Percentiles rank a stretch among this genome's conserved stretches.
Conservation (phyloP, 768 basidiomycete genomes). For the Pleurotus djamor region DNA sequence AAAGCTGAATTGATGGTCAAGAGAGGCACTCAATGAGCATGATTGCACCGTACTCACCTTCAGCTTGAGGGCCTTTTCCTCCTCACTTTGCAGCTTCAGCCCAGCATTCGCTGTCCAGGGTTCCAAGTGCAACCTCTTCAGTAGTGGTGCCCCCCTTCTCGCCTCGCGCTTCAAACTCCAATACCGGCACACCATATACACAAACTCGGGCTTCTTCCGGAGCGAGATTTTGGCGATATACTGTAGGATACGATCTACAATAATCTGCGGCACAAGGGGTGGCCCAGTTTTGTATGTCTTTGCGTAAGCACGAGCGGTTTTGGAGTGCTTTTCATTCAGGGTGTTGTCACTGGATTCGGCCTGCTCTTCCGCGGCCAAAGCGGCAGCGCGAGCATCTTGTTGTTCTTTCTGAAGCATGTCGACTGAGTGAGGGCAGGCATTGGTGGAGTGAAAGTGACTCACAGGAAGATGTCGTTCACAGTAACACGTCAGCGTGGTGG, state of each 20-base stretch:
- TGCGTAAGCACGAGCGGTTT: slow-evolving; percentile 86
- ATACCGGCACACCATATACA: slow-evolving; percentile 80
- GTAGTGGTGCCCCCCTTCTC: slow-evolving; percentile 86
- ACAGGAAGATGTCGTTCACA: slow-evolving; percentile 94
- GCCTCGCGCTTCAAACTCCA: slow-evolving; percentile 98
- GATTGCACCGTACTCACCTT: slow-evolving; percentile 47
- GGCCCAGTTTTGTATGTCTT: slow-evolving; percentile 92
- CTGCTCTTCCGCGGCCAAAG: slow-evolving; percentile 50
- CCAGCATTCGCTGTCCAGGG: slow-evolving; percentile 90
- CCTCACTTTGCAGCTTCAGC: slow-evolving; percentile 66
- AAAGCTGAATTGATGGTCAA: slow-evolving; percentile 24
- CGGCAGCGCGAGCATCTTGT: slow-evolving; percentile 54
- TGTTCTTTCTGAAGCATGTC: slow-evolving; percentile 58
- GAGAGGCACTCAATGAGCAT: neutral
- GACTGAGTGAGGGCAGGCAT: neutral
- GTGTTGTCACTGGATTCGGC: slow-evolving; percentile 35
- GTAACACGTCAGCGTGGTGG: slow-evolving; percentile 70
- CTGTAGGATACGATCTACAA: slow-evolving; percentile 73
- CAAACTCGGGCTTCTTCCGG: slow-evolving; percentile 74
- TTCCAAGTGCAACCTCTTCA: slow-evolving; percentile 93
- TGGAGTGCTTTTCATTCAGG: slow-evolving; percentile 46
- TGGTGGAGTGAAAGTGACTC: slow-evolving; percentile 20
- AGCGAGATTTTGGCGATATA: slow-evolving; percentile 73
- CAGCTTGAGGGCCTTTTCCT: slow-evolving; percentile 80
- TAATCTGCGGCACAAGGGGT: slow-evolving; percentile 84